Base-by-base conservation (phyloP, 225 moss, liverwort and hornwort genomes). In the Marchantia paleacea region DNA sequence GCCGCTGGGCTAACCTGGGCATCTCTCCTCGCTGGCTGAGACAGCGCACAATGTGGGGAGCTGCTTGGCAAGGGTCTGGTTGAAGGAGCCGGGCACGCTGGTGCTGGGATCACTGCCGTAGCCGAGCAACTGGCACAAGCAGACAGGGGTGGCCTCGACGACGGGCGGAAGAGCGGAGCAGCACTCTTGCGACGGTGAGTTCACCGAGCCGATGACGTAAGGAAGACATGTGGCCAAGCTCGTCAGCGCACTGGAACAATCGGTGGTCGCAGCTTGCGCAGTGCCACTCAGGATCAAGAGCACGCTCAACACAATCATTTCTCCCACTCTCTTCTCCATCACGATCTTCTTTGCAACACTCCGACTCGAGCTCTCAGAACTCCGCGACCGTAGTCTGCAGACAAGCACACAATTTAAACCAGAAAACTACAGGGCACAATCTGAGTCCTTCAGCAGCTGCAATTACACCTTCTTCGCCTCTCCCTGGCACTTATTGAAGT, bases 91-190 rank as follows among this genome's bases (percentile, higher is more conserved):
- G 5, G 30, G 58, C 11, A n/a, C 1, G 8, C 15, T 10, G 9
- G 55, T 61, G 31, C 39, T 20, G 29, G 51, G 10, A 22, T 26
- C 31, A 60, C 18, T 39, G 14, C 76, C 76, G 58, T 76, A 76
- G 9, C 76, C 76, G 76, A 76, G 28, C 28, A 76, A 54, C 10
- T 8, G 30, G 76, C 76, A 76, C 28, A 76, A 54, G 31, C 76
- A 76, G 12, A 30, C 57, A 6, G 76, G 76, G 3, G 28, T 20
- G 57, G 28, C 26, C 0, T 7, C 12, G 14, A 76, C 30, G 28
- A 76, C 29, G 31, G 30, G 18, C 29, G 12, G 12, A 14, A 76
- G 31, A 7, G 76, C 76, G 10, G 28, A n/a, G 18, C 76, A 76
- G 58, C 76, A 76, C 0, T 11, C 31, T 0, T 11, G 9, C 11